Conservation (phyloP, 495 filamentous ascomycete species). For the Cenococcum geophilum region DNA sequence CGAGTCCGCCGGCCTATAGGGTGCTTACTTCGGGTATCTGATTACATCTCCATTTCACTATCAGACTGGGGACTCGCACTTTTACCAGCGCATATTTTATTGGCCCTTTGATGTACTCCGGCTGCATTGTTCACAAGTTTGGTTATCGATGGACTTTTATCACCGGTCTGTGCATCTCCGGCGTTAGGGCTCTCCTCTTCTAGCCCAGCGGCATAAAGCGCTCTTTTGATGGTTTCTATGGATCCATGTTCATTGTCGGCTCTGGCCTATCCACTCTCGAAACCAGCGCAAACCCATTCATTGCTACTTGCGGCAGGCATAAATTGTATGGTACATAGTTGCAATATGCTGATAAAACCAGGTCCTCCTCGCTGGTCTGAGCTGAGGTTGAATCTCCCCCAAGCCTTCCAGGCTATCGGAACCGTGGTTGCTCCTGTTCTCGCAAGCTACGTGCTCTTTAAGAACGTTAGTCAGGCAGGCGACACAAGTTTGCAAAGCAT, state of each 20-base stretch:
- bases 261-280: conserved; percentile 64
- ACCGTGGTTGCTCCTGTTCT: conserved; percentile 58
- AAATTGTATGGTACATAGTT: too few species aligned
- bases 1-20: conserved; percentile 44
- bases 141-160: conserved; percentile 60
- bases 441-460: conserved; percentile 62
- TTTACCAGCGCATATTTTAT: conserved; percentile 52
- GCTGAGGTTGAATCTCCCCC: conserved; percentile 61
- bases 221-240: conserved; percentile 65
- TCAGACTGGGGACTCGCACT: background rate
- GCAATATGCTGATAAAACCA: too few species aligned
- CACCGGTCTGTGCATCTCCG: conserved; percentile 51
- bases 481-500: conserved; percentile 50
- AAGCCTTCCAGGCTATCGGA: conserved; percentile 63
- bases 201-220: conserved; percentile 53
- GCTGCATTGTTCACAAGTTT: conserved; percentile 57
- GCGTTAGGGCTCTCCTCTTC: conserved; percentile 56
- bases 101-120: conserved; percentile 57
- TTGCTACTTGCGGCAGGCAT: conserved; percentile 48
- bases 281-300: conserved; percentile 65
- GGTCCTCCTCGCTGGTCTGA: conserved; percentile 63
- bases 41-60: conserved; percentile 3
- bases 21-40: conserved; percentile 43
- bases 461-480: conserved; percentile 44
- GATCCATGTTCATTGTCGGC: conserved; percentile 63